Evolutionary conservation across 1,139 yeast genomes (phyloP).

Genomic region (Yamadazyma buinensis): DNA sequence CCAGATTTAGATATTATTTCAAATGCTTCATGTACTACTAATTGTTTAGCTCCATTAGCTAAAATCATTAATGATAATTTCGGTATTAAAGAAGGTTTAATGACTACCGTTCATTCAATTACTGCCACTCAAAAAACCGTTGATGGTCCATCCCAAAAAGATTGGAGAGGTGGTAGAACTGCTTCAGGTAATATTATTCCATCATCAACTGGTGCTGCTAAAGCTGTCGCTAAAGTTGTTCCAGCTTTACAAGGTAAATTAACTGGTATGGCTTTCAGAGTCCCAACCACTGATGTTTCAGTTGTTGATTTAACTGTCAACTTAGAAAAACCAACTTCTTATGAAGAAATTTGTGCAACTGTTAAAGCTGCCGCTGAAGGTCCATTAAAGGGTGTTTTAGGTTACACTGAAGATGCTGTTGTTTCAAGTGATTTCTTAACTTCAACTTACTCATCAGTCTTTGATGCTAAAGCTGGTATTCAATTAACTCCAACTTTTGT

Average conservation of each 20-base stretch:
- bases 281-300: constrained; percentile 75
- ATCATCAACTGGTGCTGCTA: constrained; percentile 82
- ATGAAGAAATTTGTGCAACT: constrained; percentile 65
- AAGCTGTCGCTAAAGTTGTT: constrained; percentile 79
- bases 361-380: constrained; percentile 63
- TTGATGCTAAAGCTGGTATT: constrained; percentile 76
- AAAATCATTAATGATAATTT: constrained; percentile 68
- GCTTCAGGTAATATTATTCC: constrained; percentile 80
- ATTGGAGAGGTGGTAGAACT: constrained; percentile 87
- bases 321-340: constrained; percentile 57
- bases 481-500: constrained; percentile 68
- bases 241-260: constrained; percentile 75
- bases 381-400: constrained; percentile 62
- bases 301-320: constrained; percentile 40
- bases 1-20: constrained; percentile 61
- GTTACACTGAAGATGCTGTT: constrained; percentile 75
- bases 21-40: constrained; percentile 80
- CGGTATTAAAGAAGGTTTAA: constrained; percentile 72
- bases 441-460: constrained; percentile 67
- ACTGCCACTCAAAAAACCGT: constrained; percentile 82
- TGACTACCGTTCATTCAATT: constrained; percentile 80
- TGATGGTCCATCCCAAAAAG: constrained; percentile 81
- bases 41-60: constrained; percentile 78
- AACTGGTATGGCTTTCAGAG: constrained; percentile 77
- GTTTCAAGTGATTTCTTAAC: constrained; percentile 73